Percentiles rank a stretch among this genome's conserved stretches.
These are phyloP conservation scores for Leccinum cinnamomeum DNA, from an alignment of 1,284 basidiomycete genomes.

Conservation along the genomic window DNA sequence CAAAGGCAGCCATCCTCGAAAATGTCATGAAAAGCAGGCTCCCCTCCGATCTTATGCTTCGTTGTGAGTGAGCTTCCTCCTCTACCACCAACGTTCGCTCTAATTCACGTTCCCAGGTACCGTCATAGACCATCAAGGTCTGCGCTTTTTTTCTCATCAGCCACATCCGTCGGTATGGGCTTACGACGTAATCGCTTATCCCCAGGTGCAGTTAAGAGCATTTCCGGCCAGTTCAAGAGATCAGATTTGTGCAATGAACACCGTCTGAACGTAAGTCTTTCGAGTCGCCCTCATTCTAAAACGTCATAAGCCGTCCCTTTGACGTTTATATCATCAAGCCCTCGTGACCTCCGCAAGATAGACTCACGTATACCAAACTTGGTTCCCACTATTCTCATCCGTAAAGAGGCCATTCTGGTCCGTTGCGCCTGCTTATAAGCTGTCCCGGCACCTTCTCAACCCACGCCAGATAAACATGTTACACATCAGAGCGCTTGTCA, in stretches of 20 bases:
- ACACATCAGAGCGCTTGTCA: conserved; percentile 92
- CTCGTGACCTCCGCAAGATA: conserved; percentile 95
- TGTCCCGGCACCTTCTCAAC: conserved; percentile 1
- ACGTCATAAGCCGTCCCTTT: conserved; percentile 25
- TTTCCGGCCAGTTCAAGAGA: conserved; percentile 89
- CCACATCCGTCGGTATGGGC: conserved; percentile 5
- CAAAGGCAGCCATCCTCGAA: conserved; percentile 70
- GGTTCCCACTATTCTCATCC: conserved; percentile 90
- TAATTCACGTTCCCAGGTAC: conserved; percentile 58
- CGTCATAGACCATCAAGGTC: conserved; percentile 80
- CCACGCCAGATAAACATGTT: conserved; percentile 79
- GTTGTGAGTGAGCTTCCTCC: conserved; percentile 55
- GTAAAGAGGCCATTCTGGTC: conserved; percentile 86
- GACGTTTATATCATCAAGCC: conserved; percentile 48
- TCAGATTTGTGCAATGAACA: conserved; percentile 88
- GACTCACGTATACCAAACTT: conserved; percentile 93
- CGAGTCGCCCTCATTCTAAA: conserved; percentile 16
- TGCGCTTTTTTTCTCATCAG: conserved; percentile 16
- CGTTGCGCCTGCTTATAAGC: conserved; percentile 29
- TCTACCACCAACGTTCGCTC: conserved; percentile 3
- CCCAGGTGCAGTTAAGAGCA: conserved; percentile 82
- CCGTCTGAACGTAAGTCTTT: conserved; percentile 73
- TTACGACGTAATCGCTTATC: conserved; percentile 34
- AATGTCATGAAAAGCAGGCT: conserved; percentile 81
- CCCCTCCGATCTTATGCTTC: conserved; percentile 77